Evolutionary conservation across 148 eudicot species (phyloP), one percentile per base, ranked within the genome.

Genomic region (Rhododendron henanense): DNA sequence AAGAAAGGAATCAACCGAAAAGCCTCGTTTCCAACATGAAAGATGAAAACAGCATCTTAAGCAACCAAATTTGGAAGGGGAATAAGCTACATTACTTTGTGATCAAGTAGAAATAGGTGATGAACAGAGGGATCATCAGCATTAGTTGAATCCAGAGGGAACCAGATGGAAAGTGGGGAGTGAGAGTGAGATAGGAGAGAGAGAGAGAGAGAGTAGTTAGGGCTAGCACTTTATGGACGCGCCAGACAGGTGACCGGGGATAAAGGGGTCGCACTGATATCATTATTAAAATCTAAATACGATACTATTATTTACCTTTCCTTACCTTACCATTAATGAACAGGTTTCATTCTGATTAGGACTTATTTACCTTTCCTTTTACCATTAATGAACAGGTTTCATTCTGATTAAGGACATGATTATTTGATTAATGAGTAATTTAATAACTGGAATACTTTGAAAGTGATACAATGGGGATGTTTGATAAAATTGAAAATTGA

Each of bases 221-320:
- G 93, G 91, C 83, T 85, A 59, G 87, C 78, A 85, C 88, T 88
- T 83, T 84, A 74, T 84, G 79, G 85, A 89, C 83, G 93, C 92
- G 94, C 89, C 91, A 91, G 92, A 90, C 90, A 91, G 83, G 79
- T 79, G 83, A 87, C 84, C 86, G 90, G 88, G 88, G 90, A 87
- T 93, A 93, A 92, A 90, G 91, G 94, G 89, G 83, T 83, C 88
- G 13, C 37, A 16, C 1, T 78, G 53, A 83, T 14, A 69, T 83
- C 19, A 37, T 75, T 55, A 84, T 74, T 51, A 51, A 50, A 82
- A 82, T 71, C 39, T 39, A 13, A 10, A 14, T 1, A n/a, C 3
- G 67, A 59, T n/a, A 44, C 1, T 8, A 37, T 31, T 23, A 76
- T 1, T 9, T 28, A 14, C 14, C 1, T 2, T 18, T 9, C 10